These are phyloP conservation scores for Aspergillus heteromorphus DNA, from an alignment of 495 filamentous ascomycete genomes.

Conservation along the genomic window DNA sequence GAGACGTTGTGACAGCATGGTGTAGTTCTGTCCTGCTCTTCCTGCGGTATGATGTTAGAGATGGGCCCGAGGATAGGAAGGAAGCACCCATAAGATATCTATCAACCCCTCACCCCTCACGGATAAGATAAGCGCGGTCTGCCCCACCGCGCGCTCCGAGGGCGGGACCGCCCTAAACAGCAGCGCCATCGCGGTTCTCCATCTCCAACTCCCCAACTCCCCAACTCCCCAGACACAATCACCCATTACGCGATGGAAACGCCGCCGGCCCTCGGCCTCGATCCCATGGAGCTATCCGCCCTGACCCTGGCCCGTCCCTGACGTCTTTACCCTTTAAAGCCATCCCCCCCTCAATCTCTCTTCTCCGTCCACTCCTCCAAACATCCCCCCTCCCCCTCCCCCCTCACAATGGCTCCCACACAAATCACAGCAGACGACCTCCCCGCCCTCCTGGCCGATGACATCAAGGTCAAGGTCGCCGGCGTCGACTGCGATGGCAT, in stretches of 20 bases:
- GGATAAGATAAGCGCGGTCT: slow-evolving; percentile 26
- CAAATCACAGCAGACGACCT: slow-evolving; percentile 26
- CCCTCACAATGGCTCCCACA: slow-evolving; percentile 7
- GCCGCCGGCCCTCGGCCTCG: not conserved
- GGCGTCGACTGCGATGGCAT: slow-evolving; percentile 84
- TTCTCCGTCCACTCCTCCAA: not conserved
- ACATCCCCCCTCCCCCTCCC: not conserved
- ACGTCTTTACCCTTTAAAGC: not conserved
- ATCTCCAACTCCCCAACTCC: not conserved
- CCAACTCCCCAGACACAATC: not conserved
- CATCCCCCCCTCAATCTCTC: not conserved
- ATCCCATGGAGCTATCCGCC: not conserved
- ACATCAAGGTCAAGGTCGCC: slow-evolving; percentile 80
- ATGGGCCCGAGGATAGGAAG: no score
- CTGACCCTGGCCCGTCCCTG: not conserved
- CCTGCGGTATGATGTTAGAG: no score
- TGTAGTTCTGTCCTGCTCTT: not conserved
- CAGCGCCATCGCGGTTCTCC: not conserved
- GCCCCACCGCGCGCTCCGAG: slow-evolving; percentile 24
- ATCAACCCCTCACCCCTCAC: no score
- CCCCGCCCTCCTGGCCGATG: slow-evolving; percentile 57
- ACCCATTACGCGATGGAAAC: not conserved
- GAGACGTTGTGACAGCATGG: slow-evolving; percentile 28
- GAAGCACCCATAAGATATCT: no score
- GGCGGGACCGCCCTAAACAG: no score